These are phyloP conservation scores for Gracilaria vermiculophylla DNA, from an alignment of 23 red algal species.

Conservation along the genomic window DNA sequence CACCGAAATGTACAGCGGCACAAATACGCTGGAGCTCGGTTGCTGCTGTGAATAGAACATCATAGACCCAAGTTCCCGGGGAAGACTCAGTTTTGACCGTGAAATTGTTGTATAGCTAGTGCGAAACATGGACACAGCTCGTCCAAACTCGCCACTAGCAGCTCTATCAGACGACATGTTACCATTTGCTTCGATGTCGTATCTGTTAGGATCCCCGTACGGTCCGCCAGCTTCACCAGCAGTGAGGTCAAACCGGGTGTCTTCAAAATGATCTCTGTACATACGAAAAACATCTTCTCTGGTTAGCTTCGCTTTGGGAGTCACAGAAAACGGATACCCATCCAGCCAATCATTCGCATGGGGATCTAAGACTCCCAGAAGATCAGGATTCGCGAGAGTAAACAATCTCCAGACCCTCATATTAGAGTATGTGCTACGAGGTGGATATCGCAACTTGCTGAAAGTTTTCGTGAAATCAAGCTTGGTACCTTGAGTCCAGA, in stretches of 20 bases:
- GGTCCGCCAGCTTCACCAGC: constrained; percentile 28
- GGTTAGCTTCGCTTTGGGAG: constrained; percentile 8
- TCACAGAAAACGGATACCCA: constrained; percentile 65
- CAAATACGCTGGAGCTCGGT: constrained; percentile 31
- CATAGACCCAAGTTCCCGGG: constrained; percentile 31
- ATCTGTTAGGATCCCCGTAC: constrained; percentile 66
- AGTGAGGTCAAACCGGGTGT: constrained; percentile 59
- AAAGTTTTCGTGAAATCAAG: constrained; percentile 60
- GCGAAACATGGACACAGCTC: constrained; percentile 64
- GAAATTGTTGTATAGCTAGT: constrained; percentile 48
- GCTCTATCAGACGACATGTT: constrained; percentile 19
- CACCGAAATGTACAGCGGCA: constrained; percentile 33
- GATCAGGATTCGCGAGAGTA: constrained; percentile 28
- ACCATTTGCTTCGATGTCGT: constrained; percentile 11
- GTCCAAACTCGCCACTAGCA: constrained; percentile 45
- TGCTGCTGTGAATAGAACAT: constrained; percentile 51
- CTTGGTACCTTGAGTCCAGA: constrained; percentile 18
- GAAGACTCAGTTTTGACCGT: constrained; percentile 3
- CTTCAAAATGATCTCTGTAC: constrained; percentile 69
- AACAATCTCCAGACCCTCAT: constrained; percentile 52
- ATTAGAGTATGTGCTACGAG: constrained; percentile 38
- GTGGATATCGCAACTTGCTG: background rate
- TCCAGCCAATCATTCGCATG: constrained; percentile 34
- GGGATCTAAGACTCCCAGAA: constrained; percentile 1
- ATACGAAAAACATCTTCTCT: constrained; percentile 41